These are phyloP conservation scores for Endoconidiophora laricicola DNA, from an alignment of 2,329 filamentous ascomycete species.

Conservation along the genomic window DNA sequence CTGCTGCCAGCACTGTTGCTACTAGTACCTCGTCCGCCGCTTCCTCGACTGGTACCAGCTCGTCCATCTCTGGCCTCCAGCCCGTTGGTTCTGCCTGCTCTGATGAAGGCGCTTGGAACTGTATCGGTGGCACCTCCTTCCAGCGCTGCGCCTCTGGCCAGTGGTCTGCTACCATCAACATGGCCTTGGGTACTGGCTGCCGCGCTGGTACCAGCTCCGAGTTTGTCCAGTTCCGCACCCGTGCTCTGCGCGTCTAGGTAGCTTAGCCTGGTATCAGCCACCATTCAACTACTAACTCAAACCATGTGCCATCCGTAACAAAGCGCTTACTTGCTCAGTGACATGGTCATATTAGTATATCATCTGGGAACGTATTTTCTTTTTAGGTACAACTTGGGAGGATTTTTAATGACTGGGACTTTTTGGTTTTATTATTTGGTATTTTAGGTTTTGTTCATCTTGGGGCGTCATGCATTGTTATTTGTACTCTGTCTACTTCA, in stretches of 20 bases:
- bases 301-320: too few species aligned
- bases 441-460: neutral
- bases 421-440: slow-evolving; percentile 3
- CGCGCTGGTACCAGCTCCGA: slow-evolving; percentile 16
- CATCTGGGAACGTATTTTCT: neutral
- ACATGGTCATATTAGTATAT: too few species aligned
- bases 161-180: slow-evolving; percentile 32
- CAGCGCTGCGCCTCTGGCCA: slow-evolving; percentile 44
- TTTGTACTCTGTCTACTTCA: neutral
- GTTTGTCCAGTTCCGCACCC: neutral
- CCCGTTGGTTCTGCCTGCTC: slow-evolving; percentile 29
- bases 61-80: slow-evolving; percentile 16
- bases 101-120: slow-evolving; percentile 41
- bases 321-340: neutral
- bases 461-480: neutral
- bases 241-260: neutral
- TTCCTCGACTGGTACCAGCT: slow-evolving; percentile 13
- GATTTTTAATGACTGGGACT: slow-evolving; percentile 2
- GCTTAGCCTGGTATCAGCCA: too few species aligned
- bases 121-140: slow-evolving; percentile 35
- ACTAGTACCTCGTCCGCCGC: slow-evolving; percentile 16
- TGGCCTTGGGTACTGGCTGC: slow-evolving; percentile 40
- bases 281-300: too few species aligned
- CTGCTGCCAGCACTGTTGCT: slow-evolving; percentile 23
- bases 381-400: slow-evolving; percentile 2